These are phyloP conservation scores for Tulasnella sp. DNA, from an alignment of 768 basidiomycete genomes.

Conservation along the genomic window DNA sequence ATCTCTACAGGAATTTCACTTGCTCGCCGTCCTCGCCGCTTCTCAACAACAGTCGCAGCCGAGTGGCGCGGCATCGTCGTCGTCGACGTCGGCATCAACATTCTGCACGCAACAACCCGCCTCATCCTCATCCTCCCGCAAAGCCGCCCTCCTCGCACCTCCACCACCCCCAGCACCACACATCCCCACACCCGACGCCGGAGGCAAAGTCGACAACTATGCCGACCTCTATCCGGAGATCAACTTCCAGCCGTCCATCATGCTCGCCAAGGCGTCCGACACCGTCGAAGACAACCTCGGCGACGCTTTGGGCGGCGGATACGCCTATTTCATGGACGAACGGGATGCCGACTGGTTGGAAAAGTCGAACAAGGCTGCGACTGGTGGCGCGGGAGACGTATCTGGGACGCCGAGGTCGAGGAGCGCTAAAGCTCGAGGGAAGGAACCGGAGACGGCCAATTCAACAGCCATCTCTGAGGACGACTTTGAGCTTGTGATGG, in stretches of 20 bases:
- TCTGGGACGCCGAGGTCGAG: conserved; percentile 47
- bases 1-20: conserved; percentile 47
- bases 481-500: conserved; percentile 93
- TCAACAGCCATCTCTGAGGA: conserved; percentile 69
- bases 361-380: conserved; percentile 78
- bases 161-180: conserved; percentile 47
- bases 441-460: conserved; percentile 56
- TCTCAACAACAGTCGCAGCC: conserved; percentile 34
- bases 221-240: conserved; percentile 61
- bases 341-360: conserved; percentile 92
- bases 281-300: conserved; percentile 70
- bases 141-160: conserved; percentile 33
- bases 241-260: conserved; percentile 67
- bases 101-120: conserved; percentile 33
- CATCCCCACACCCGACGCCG: conserved; percentile 92
- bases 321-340: conserved; percentile 93
- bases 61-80: conserved; percentile 26
- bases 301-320: conserved; percentile 59
- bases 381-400: conserved; percentile 74
- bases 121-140: conserved; percentile 24
- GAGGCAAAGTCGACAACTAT: conserved; percentile 71
- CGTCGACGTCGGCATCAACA: conserved; percentile 31
- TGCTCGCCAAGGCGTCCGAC: conserved; percentile 74
- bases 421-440: conserved; percentile 75
- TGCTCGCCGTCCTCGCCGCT: conserved; percentile 51